Conservation (phyloP, 108 stramenopile genomes). For the Parietichytrium sp. region DNA sequence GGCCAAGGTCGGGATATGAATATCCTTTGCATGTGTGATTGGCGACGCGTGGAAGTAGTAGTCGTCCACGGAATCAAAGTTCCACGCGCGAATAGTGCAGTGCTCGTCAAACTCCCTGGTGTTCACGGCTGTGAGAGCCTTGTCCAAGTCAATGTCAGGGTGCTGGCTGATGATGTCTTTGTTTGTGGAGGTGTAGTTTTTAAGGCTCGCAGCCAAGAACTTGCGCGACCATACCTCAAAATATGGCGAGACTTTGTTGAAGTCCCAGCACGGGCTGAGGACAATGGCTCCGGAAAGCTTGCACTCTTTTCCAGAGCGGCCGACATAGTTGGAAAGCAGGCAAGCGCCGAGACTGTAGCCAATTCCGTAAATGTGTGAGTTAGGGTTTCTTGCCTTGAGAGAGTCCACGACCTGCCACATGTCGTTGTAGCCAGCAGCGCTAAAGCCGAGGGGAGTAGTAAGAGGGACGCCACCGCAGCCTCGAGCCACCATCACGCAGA, state of each 20-base stretch:
- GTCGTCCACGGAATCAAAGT: slow-evolving; percentile 9
- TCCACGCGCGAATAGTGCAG: background rate
- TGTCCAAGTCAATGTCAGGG: background rate
- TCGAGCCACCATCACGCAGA: slow-evolving; percentile 42
- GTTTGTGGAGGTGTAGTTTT: background rate
- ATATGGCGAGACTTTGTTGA: background rate
- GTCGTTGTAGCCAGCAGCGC: slow-evolving; percentile 12
- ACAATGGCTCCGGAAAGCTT: background rate
- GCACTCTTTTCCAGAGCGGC: background rate
- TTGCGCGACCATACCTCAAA: slow-evolving; percentile 1
- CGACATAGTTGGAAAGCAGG: slow-evolving; percentile 42
- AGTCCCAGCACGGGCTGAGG: slow-evolving; percentile 18
- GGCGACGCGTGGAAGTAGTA: slow-evolving; percentile 37
- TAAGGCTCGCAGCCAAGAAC: background rate
- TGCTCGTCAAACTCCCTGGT: slow-evolving; percentile 35
- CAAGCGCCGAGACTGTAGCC: slow-evolving; percentile 46
- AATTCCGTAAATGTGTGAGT: slow-evolving; percentile 28
- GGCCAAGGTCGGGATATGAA: background rate
- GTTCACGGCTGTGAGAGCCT: background rate
- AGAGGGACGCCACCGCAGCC: slow-evolving; percentile 44
- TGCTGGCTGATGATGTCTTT: background rate
- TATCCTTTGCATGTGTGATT: background rate
- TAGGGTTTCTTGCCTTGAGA: slow-evolving; percentile 1
- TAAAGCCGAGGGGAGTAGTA: slow-evolving; percentile 8
- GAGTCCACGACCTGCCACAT: background rate